These are phyloP conservation scores for Athelia psychrophila DNA, from an alignment of 1,284 basidiomycete species.

Conservation along the genomic window DNA sequence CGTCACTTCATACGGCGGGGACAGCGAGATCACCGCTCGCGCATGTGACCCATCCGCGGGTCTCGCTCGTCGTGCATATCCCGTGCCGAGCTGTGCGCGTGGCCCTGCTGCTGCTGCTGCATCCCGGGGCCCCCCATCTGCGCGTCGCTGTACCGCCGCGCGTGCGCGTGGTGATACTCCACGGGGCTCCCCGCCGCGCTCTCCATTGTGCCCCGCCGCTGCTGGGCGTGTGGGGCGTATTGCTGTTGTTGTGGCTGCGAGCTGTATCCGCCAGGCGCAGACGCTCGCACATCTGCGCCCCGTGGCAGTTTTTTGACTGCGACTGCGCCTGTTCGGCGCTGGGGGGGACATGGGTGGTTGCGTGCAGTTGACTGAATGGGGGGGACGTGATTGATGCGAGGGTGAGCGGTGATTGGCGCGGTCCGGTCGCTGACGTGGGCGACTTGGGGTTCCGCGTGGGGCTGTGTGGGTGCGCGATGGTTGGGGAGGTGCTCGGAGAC, in stretches of 20 bases:
- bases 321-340: background rate
- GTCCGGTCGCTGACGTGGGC: background rate
- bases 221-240: background rate
- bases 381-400: background rate
- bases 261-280: background rate
- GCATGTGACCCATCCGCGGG: background rate
- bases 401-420: background rate
- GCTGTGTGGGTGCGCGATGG: background rate
- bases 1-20: background rate
- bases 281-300: background rate
- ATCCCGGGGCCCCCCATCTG: too few relatives aligned
- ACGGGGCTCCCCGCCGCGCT: background rate
- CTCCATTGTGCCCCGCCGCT: background rate
- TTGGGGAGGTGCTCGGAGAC: background rate
- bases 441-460: background rate
- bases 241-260: background rate
- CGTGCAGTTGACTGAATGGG: background rate
- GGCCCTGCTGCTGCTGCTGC: too few relatives aligned
- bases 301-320: conserved; percentile 1
- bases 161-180: background rate
- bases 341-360: background rate
- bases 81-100: background rate
- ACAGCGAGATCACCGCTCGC: background rate
- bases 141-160: background rate
- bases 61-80: background rate